Evolutionary conservation across 345 rosid species (phyloP), one percentile per base, ranked within the genome.

Genomic region (Dovyalis caffra): DNA sequence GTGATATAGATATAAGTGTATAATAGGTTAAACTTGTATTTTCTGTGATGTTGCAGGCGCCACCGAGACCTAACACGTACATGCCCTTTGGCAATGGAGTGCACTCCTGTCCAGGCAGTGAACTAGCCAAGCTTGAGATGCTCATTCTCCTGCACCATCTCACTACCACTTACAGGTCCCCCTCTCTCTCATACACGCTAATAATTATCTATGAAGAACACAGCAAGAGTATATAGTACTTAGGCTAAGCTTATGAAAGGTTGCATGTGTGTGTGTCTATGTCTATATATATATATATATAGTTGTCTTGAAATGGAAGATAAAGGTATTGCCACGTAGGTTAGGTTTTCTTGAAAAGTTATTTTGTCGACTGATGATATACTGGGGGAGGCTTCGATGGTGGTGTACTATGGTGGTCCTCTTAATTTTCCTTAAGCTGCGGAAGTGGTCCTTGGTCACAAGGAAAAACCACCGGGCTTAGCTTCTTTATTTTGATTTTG

Each of bases 61-160:
- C 97, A 73, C 89, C 87, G 23, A 89, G 83, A 82, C 90, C 97
- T 5, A 83, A 92, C 86, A 89, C 97, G 18, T 95, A 78, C 80
- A 83, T 95, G 94, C 97, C 99, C 10, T 95, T 95, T 71, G 99
- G 99, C 2, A 95, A 84, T 69, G 99, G 97, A 64, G 91, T 89
- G 71, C 99, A 95, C 80, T 92, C 95, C 5, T 95, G 99, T 82
- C 99, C 99, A n/a, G 97, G 97, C 67, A 95, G 89, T 82, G 97
- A 95, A 82, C 83, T 95, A 82, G 97, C 97, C 56, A 95, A 91
- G 86, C 95, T 95, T 72, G 99, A 95, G 83, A 92, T 91, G 87
- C 88, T 90, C 32, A 82, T 95, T 75, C 87, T 95, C 61, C 91
- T 95, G 3, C 99, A 95, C 85, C 97, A 95, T 66, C 94, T 95